Conservation (phyloP, 768 basidiomycete species). For the Leccinum imitatum region DNA sequence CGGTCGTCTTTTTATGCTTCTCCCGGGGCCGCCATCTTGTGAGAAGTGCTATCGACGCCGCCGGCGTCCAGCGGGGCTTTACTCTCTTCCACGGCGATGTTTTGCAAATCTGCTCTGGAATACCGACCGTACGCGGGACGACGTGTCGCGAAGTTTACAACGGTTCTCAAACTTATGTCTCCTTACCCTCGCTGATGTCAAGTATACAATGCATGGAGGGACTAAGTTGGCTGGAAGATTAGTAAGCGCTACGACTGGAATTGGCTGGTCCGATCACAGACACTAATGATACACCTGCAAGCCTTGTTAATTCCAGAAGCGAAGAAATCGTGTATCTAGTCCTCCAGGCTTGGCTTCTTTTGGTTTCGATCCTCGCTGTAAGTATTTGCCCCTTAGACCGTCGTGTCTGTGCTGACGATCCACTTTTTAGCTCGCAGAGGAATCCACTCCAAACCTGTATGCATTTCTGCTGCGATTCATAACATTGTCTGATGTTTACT, state of each 20-base stretch:
- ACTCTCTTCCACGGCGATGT: constrained; percentile 17
- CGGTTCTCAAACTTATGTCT: not conserved
- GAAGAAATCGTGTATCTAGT: constrained; percentile 48
- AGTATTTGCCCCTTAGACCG: constrained; percentile 11
- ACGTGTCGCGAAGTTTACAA: constrained; percentile 20
- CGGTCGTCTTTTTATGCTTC: constrained; percentile 39
- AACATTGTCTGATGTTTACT: not conserved
- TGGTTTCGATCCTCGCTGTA: constrained; percentile 47
- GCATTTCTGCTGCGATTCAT: constrained; percentile 6
- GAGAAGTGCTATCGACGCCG: constrained; percentile 30
- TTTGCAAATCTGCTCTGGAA: constrained; percentile 38
- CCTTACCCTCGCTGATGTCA: not conserved
- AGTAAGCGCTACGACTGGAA: constrained; percentile 33
- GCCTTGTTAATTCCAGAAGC: constrained; percentile 34
- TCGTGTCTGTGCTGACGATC: not conserved
- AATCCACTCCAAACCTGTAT: constrained; percentile 52
- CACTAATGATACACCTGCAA: constrained; percentile 6
- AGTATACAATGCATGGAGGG: constrained; percentile 39
- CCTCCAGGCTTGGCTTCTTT: constrained; percentile 50
- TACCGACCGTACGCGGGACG: constrained; percentile 34
- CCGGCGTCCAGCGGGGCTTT: constrained; percentile 27
- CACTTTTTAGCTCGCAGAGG: constrained; percentile 42
- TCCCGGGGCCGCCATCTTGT: constrained; percentile 35
- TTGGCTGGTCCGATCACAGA: not conserved
- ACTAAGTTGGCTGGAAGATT: constrained; percentile 45